Conservation (phyloP, 768 basidiomycete species). For the Agaricus subrufescens region DNA sequence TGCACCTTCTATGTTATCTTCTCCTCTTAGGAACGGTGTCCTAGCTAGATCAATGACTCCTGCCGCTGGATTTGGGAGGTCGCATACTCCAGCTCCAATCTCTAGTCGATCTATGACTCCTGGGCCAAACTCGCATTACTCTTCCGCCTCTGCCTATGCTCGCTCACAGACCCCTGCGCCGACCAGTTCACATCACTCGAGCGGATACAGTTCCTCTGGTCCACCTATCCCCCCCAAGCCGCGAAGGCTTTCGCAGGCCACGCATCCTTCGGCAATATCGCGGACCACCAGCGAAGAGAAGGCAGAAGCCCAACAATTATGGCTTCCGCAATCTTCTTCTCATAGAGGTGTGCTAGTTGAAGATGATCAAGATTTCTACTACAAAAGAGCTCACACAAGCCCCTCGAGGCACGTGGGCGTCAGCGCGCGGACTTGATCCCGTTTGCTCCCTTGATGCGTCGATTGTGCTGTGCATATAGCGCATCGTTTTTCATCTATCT, state of each 20-base stretch:
- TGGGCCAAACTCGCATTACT: constrained; percentile 13
- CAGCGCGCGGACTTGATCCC: constrained; percentile 6
- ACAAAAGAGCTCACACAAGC: constrained; percentile 13
- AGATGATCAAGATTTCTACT: constrained; percentile 14
- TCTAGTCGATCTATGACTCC: constrained; percentile 15
- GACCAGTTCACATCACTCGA: constrained; percentile 30
- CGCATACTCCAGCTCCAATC: constrained; percentile 18
- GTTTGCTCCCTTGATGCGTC: background rate
- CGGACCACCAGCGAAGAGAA: constrained; percentile 68
- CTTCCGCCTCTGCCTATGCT: constrained; percentile 13
- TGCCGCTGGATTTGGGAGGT: constrained; percentile 4
- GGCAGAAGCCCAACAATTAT: constrained; percentile 54
- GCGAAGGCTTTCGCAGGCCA: constrained; percentile 46
- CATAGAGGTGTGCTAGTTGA: constrained; percentile 14
- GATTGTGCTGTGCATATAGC: background rate
- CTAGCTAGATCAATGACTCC: constrained; percentile 5
- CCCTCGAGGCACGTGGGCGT: constrained; percentile 6
- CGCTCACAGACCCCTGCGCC: constrained; percentile 42
- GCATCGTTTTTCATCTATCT: background rate
- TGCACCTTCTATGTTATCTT: constrained; percentile 23
- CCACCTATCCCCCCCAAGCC: constrained; percentile 35
- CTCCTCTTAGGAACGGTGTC: constrained; percentile 17
- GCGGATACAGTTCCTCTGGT: constrained; percentile 20
- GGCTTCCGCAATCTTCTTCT: constrained; percentile 41
- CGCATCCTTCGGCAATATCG: constrained; percentile 53